A percentile compares a stretch with the other conserved stretches of the same genome.
Evolutionary conservation across 2,329 filamentous ascomycete genomes (phyloP).

Genomic region (Ascochyta lentis): DNA sequence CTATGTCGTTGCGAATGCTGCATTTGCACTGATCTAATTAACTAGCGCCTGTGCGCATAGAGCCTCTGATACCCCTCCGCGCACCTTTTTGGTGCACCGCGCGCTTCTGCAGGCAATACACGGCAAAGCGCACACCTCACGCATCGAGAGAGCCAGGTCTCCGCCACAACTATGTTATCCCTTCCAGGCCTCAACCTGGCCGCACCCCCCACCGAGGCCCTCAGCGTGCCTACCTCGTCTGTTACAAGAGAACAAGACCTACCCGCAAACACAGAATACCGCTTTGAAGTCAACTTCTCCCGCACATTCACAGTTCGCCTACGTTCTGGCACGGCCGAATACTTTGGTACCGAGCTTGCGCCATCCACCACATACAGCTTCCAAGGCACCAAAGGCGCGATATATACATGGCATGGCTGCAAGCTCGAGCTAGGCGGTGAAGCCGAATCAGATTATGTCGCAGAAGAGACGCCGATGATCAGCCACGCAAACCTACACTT

Average conservation of each 20-base stretch:
- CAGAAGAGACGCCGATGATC: conserved; percentile 82
- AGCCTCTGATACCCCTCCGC: too few relatives aligned
- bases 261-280: conserved; percentile 54
- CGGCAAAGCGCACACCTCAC: too few relatives aligned
- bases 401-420: conserved; percentile 93
- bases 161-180: conserved; percentile 40
- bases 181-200: conserved; percentile 56
- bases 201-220: conserved; percentile 37
- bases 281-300: conserved; percentile 50
- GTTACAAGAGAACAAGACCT: conserved; percentile 51
- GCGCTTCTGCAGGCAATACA: too few relatives aligned
- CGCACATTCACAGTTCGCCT: conserved; percentile 61
- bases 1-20: background rate
- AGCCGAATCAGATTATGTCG: conserved; percentile 70
- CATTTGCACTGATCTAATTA: too few relatives aligned
- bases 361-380: conserved; percentile 81
- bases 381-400: conserved; percentile 80
- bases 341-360: conserved; percentile 94
- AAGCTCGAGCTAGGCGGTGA: conserved; percentile 79
- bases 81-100: too few relatives aligned
- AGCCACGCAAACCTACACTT: conserved; percentile 87
- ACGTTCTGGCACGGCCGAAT: conserved; percentile 82
- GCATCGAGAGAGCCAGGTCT: background rate
- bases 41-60: too few relatives aligned
- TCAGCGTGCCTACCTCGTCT: conserved; percentile 30